phyloP scores from a whole-genome alignment of 1,284 basidiomycete genomes.

The Tylopilus sp. region DNA sequence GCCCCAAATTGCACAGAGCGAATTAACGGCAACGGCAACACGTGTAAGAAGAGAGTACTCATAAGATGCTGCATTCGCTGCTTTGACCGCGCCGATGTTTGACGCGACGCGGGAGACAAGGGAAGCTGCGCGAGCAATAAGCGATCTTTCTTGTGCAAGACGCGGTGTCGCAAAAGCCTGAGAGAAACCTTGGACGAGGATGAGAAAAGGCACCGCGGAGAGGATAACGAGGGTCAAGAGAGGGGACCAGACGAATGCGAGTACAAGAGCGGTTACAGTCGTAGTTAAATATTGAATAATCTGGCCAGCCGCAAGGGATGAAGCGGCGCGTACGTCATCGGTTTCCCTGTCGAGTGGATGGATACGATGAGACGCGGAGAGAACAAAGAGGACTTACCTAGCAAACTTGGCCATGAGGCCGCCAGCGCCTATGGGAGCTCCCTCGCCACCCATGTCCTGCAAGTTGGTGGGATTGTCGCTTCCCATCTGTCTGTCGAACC shows the following conservation, averaged over 20 bases:
- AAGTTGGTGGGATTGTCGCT: conserved; percentile 45
- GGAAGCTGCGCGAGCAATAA: conserved; percentile 70
- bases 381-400: conserved; percentile 49
- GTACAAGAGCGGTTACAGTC: conserved; percentile 71
- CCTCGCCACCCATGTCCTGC: conserved; percentile 43
- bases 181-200: conserved; percentile 72
- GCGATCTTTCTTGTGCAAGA: conserved; percentile 63
- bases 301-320: conserved; percentile 74
- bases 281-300: conserved; percentile 82
- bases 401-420: conserved; percentile 95
- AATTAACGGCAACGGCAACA: conserved; percentile 48
- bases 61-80: conserved; percentile 79
- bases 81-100: conserved; percentile 91
- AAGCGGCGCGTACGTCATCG: conserved; percentile 87
- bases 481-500: conserved; percentile 86
- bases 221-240: conserved; percentile 89
- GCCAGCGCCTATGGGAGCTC: conserved; percentile 73
- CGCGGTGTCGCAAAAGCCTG: conserved; percentile 68
- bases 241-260: conserved; percentile 82
- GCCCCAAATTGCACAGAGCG: conserved; percentile 74
- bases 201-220: conserved; percentile 81
- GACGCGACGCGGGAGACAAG: conserved; percentile 75
- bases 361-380: not conserved
- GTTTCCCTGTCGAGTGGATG: conserved; percentile 65
- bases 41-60: conserved; percentile 53